Evolutionary conservation across 192 early-diverging fungal species (phyloP), one percentile per base, ranked within the genome.

Genomic region (Rhizoclosmatium globosum): DNA sequence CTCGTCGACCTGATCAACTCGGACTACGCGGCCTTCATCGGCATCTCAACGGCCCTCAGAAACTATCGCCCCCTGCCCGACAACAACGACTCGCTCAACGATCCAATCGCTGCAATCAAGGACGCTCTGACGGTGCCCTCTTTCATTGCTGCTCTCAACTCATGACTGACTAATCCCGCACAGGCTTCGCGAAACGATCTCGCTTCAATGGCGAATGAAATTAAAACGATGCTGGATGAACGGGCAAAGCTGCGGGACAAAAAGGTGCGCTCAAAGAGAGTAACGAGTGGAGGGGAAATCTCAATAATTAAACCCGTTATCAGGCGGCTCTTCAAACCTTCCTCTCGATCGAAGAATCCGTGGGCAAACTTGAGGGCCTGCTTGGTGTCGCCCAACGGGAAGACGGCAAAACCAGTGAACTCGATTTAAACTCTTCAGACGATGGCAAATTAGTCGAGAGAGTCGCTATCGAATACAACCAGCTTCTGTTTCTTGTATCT

Each of bases 391-490:
- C 72, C 19, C 31, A 31, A 31, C 31, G 31, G 31, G 31, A 31
- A 31, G 31, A 31, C 31, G 31, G 31, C 31, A 31, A 31, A 31
- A 31, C 31, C 31, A 31, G 31, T 31, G 31, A 31, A 31, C 31
- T 31, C 31, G 70, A 85, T 46, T 82, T 61, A 48, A 80, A 7
- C 2, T 79, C 70, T 23, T 39, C 21, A 58, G 86, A 84, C 53
- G 85, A 89, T 3, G 90, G 89, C 38, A 95, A 95, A 62, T 89
- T 92, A 31, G 85, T 95, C 31, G 94, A 95, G 70, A 89, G 94
- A 23, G 93, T 95, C 4, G 94, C 94, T 15, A 91, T 93, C 42
- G 94, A 95, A 82, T 95, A 88, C 76, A 95, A 95, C 68, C 94
- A 95, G 67, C 91, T 95, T 85, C 92, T 89, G 71, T 93, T 93